phyloP scores from a whole-genome alignment of 768 basidiomycete species.

The Coprinellus aureogranulatus region DNA sequence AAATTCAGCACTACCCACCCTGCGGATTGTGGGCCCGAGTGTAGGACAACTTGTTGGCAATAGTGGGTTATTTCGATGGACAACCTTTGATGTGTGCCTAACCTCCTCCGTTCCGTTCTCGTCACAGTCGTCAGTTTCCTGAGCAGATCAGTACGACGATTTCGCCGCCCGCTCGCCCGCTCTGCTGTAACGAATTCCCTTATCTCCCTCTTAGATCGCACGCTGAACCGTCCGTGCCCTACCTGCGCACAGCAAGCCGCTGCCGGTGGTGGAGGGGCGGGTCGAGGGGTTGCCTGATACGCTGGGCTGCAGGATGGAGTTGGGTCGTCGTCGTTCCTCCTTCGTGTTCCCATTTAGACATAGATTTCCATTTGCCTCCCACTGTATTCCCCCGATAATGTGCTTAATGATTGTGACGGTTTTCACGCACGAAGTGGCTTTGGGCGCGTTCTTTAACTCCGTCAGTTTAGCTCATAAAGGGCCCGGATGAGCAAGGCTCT shows the following conservation, averaged over 20 bases:
- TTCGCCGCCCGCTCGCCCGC: neutral
- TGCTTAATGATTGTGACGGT: no score
- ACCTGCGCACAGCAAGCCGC: slow-evolving; percentile 1
- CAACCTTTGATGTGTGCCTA: slow-evolving; percentile 4
- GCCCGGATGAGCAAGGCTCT: neutral
- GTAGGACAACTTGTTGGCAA: slow-evolving; percentile 69
- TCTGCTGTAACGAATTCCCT: neutral
- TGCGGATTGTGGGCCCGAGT: slow-evolving; percentile 54
- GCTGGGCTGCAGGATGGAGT: neutral
- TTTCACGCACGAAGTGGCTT: no score
- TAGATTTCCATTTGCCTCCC: neutral
- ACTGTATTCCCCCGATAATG: no score
- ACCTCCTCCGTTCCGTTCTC: neutral
- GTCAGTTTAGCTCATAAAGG: neutral
- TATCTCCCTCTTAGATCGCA: slow-evolving; percentile 2
- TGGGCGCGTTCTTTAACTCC: no score
- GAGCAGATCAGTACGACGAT: slow-evolving; percentile 57
- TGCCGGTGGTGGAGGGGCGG: neutral
- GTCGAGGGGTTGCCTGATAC: neutral
- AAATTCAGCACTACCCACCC: slow-evolving; percentile 71
- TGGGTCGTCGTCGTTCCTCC: neutral
- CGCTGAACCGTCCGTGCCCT: slow-evolving; percentile 5
- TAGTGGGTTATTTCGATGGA: slow-evolving; percentile 48
- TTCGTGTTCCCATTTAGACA: neutral
- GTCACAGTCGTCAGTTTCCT: slow-evolving; percentile 48